Base-by-base conservation (phyloP, 73 alveolate species). In the Stentor coeruleus region DNA sequence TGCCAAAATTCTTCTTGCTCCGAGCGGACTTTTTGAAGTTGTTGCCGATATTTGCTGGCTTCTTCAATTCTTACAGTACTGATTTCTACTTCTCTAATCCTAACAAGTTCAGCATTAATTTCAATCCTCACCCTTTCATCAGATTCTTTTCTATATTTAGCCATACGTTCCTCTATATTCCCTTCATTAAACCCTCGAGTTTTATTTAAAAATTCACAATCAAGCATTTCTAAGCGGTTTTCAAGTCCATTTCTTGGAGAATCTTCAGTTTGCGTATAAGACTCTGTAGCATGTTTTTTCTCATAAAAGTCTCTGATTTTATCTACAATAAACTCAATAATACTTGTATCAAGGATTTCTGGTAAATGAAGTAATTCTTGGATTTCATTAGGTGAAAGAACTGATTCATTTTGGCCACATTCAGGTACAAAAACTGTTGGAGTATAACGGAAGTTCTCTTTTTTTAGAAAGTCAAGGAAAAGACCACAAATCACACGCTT, bases 131-230 rank as follows among this genome's bases (percentile, higher is more conserved):
- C 74, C 30, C 87, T 74, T 60, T 39, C 60, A 38, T 90, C 96
- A 3, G 85, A 84, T 35, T 90, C 96, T 57, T 85, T 14, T 60
- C 86, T 83, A 66, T 86, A 86, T 82, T 77, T 86, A 73, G 83
- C 59, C 90, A 90, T 86, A 55, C 93, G 75, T 84, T 90, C 96
- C 41, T 90, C 96, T n/a, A 90, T 82, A 55, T 86, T 4, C n/a
- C n/a, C n/a, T 82, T 87, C 76, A 87, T 76, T 82, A 86, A 91
- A 3, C 73, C 57, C 15, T 76, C 88, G 41, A 38, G 77, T 39
- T 82, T 84, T 75, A 81, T 88, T 59, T 40, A 35, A 49, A 35
- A 77, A 35, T 41, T 72, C 58, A 36, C 35, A 20, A 35, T 90
- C 96, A 0, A 90, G 3, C 72, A 42, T 30, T 49, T 83, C 77